These are phyloP conservation scores for Leucoagaricus sp. DNA, from an alignment of 1,284 basidiomycete species.

Conservation along the genomic window DNA sequence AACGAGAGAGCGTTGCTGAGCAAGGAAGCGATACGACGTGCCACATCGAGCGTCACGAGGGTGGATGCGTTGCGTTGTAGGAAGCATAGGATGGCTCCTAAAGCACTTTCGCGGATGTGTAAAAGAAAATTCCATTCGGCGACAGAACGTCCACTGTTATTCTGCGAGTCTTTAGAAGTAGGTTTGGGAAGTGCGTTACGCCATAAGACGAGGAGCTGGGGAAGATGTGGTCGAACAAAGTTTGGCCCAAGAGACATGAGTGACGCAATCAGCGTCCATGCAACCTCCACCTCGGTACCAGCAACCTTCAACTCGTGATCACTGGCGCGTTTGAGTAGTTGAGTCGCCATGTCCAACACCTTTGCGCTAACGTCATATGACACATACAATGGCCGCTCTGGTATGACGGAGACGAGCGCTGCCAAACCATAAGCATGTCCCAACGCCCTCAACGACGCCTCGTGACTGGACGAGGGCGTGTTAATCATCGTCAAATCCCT, in stretches of 20 bases:
- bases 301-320: conserved; percentile 89
- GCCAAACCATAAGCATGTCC: conserved; percentile 91
- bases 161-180: conserved; percentile 78
- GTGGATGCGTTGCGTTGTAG: conserved; percentile 75
- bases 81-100: conserved; percentile 89
- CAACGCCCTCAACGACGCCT: conserved; percentile 72
- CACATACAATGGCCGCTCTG: conserved; percentile 88
- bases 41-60: conserved; percentile 89
- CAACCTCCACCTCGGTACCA: conserved; percentile 87
- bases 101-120: conserved; percentile 88
- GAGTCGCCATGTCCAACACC: conserved; percentile 89
- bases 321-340: conserved; percentile 87
- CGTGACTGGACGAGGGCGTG: conserved; percentile 72
- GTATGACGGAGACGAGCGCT: conserved; percentile 84
- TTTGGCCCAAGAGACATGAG: conserved; percentile 93
- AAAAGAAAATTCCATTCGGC: conserved; percentile 93
- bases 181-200: conserved; percentile 96
- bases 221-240: conserved; percentile 90
- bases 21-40: conserved; percentile 83
- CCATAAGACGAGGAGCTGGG: conserved; percentile 94
- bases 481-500: conserved; percentile 76
- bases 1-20: conserved; percentile 92
- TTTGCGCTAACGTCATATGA: conserved; percentile 93
- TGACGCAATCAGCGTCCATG: conserved; percentile 91
- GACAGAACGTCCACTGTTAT: conserved; percentile 62